A percentile compares a stretch with the other conserved stretches of the same genome.
phyloP scores from a whole-genome alignment of 2,329 filamentous ascomycete genomes.

The Zopfia rhizophila region DNA sequence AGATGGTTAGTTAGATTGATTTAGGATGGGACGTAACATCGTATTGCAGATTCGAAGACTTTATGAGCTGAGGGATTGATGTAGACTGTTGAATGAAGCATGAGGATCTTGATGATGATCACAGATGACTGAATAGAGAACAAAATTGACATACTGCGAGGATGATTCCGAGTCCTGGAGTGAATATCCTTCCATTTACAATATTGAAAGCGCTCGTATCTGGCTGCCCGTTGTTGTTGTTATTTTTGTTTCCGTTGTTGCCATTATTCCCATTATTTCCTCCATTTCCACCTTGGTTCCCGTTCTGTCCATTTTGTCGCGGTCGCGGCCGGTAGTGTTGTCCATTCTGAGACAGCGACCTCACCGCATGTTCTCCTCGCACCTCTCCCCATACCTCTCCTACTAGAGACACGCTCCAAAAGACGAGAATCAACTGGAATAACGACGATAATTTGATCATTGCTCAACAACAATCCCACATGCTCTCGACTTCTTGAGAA shows the following conservation, averaged over 20 bases:
- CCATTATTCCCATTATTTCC: conserved; percentile 27
- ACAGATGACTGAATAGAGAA: not conserved
- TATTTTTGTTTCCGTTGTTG: conserved; percentile 29
- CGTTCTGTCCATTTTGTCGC: conserved; percentile 28
- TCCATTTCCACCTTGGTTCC: too few species aligned
- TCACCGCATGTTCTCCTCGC: conserved; percentile 40
- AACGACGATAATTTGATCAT: conserved; percentile 34
- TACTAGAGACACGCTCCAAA: conserved; percentile 29
- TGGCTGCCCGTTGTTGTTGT: conserved; percentile 21
- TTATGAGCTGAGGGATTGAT: not conserved
- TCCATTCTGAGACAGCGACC: too few species aligned
- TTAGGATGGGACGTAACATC: not conserved
- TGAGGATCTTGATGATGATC: not conserved
- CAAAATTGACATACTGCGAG: conserved; percentile 59
- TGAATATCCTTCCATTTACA: conserved; percentile 74
- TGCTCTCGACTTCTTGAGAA: conserved; percentile 34
- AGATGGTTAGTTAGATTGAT: conserved; percentile 3
- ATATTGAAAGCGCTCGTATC: conserved; percentile 62
- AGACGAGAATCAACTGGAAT: conserved; percentile 22
- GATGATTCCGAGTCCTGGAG: conserved; percentile 73
- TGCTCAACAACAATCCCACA: conserved; percentile 41
- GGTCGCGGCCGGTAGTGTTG: conserved; percentile 12
- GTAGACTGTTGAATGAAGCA: too few species aligned
- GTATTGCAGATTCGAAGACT: conserved; percentile 17
- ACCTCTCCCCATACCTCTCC: conserved; percentile 36